Evolutionary conservation across 306 rosid genomes (phyloP), one percentile per base, ranked within the genome.

Genomic region (Cajanus cajan): DNA sequence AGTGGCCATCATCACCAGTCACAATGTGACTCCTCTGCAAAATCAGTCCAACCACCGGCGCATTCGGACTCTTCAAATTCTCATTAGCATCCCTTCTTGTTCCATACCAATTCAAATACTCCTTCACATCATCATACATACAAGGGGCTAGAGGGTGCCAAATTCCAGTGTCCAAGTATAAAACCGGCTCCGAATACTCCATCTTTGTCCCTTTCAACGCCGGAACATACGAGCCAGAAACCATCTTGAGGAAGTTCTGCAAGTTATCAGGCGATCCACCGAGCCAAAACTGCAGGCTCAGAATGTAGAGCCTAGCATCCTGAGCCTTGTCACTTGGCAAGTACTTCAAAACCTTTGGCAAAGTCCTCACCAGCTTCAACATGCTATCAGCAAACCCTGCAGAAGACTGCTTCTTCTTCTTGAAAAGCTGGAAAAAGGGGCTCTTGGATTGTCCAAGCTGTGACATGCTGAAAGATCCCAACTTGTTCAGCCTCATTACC

Each of bases 241-340:
- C 24, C 64, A 57, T 57, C 64, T 57, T 57, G 4, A 57, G 36
- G 16, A 57, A 57, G 64, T 57, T 57, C 5, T 57, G 64, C 37
- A 57, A 24, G 11, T 57, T 57, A 24, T 57, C 36, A 22, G 64
- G 64, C 12, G 64, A 57, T 57, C 64, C 64, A 24, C 64, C 64
- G 12, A 57, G 64, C 64, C 64, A 57, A 57, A 24, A 57, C 64
- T 57, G 64, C 36, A 57, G 64, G 24, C 64, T 57, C 64, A 57
- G 64, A 57, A 57, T 57, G 64, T 57, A 57, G 0, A 57, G 36
- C 64, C 64, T 57, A 8, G 37, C 64, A 57, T 57, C 64, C 64
- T 57, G 64, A 57, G 64, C 64, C 64, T 57, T 57, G 4, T 57
- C 64, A 57, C 64, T 57, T 22, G 64, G 64, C 64, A 57, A 57